These are phyloP conservation scores for Dictyostelium purpureum DNA, from an alignment of 78 protist species.

Conservation along the genomic window DNA sequence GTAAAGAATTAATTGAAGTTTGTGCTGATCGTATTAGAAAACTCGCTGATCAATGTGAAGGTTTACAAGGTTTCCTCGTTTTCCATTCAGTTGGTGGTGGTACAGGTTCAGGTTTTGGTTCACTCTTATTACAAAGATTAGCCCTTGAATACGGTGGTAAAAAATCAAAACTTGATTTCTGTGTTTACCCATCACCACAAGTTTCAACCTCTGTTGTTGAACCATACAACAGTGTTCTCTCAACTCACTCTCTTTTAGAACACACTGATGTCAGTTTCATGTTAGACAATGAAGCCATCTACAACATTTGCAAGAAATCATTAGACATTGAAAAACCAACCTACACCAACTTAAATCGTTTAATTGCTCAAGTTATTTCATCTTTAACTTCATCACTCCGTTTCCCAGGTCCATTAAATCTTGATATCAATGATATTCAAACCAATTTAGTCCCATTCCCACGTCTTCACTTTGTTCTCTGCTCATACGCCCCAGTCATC, in stretches of 20 bases:
- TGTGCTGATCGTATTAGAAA: conserved; percentile 97
- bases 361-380: conserved; percentile 92
- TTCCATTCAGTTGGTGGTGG: conserved; percentile 97
- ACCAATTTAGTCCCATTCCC: conserved; percentile 96
- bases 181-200: conserved; percentile 94
- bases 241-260: conserved; percentile 95
- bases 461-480: conserved; percentile 91
- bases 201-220: conserved; percentile 95
- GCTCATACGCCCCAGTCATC: conserved; percentile 92
- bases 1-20: conserved; percentile 95
- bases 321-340: conserved; percentile 96
- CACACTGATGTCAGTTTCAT: conserved; percentile 93
- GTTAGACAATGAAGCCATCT: conserved; percentile 97
- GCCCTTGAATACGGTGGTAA: conserved; percentile 93
- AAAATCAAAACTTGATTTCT: conserved; percentile 93
- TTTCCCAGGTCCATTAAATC: conserved; percentile 95
- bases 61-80: conserved; percentile 98
- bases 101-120: conserved; percentile 96
- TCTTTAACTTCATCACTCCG: conserved; percentile 96
- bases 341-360: conserved; percentile 92
- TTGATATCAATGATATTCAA: conserved; percentile 91
- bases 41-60: conserved; percentile 99
- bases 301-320: conserved; percentile 92
- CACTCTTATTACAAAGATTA: conserved; percentile 95
- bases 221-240: conserved; percentile 97